Percentiles rank a stretch among this genome's conserved stretches.
phyloP scores from a whole-genome alignment of 352 stramenopile species.

The Pythium periplocum region DNA sequence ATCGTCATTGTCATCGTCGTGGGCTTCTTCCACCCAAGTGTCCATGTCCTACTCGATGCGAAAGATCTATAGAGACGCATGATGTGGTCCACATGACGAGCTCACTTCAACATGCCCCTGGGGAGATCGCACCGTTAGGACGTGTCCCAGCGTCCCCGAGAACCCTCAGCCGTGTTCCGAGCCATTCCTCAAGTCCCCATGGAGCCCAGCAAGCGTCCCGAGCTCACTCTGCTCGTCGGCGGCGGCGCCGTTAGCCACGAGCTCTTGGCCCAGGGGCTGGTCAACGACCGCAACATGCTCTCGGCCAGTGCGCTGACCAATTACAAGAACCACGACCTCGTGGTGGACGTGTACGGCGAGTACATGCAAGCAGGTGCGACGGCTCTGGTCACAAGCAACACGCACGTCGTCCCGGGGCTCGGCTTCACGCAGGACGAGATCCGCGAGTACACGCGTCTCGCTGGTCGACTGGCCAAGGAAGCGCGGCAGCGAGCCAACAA shows the following conservation, averaged over 20 bases:
- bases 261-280: conserved; percentile 74
- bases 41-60: too few relatives aligned
- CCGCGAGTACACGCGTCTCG: conserved; percentile 45
- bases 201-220: too few relatives aligned
- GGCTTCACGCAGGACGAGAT: conserved; percentile 83
- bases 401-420: conserved; percentile 79
- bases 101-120: too few relatives aligned
- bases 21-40: too few relatives aligned
- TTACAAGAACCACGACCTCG: conserved; percentile 49
- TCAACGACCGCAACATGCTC: conserved; percentile 89
- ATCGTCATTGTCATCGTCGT: background rate
- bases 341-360: conserved; percentile 62
- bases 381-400: conserved; percentile 87
- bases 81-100: too few relatives aligned
- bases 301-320: conserved; percentile 80
- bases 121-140: too few relatives aligned
- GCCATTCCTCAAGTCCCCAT: too few relatives aligned
- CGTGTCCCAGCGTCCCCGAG: too few relatives aligned
- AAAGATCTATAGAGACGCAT: too few relatives aligned
- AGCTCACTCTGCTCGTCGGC: conserved; percentile 47
- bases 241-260: conserved; percentile 55
- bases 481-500: conserved; percentile 26
- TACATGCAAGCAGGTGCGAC: conserved; percentile 79
- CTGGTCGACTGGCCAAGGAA: conserved; percentile 58
- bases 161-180: too few relatives aligned